Percentiles rank a stretch among this genome's conserved stretches.
These are phyloP conservation scores for Epicoccum sorghinum DNA, from an alignment of 2,329 filamentous ascomycete species.

Conservation along the genomic window DNA sequence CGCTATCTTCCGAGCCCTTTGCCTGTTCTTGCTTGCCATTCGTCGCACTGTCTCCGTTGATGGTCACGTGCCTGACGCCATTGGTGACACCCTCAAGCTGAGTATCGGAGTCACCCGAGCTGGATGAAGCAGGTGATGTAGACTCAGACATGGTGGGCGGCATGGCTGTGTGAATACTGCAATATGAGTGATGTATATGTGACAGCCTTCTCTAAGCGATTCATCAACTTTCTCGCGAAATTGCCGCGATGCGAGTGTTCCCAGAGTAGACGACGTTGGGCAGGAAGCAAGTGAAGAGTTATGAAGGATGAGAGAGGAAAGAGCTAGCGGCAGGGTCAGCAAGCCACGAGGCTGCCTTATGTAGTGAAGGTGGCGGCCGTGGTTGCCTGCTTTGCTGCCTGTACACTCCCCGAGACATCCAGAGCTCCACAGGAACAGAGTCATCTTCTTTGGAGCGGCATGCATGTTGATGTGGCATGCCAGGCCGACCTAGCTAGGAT, in stretches of 20 bases:
- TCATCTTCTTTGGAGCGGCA: background rate
- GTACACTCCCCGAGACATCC: background rate
- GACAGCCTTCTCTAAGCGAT: too few species aligned
- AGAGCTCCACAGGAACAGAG: background rate
- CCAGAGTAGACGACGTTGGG: background rate
- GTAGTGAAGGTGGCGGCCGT: constrained; percentile 4
- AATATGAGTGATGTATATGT: too few species aligned
- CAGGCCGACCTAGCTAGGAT: background rate
- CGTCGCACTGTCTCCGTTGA: constrained; percentile 17
- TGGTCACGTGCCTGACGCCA: constrained; percentile 18
- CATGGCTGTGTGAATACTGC: background rate
- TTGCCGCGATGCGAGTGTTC: background rate
- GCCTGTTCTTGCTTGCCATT: constrained; percentile 1
- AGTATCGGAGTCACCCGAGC: constrained; percentile 6
- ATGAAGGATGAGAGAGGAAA: background rate
- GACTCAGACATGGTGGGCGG: background rate
- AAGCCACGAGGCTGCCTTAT: constrained; percentile 7
- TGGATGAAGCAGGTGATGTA: background rate
- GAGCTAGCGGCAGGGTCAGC: background rate
- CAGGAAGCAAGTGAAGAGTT: background rate
- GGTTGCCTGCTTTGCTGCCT: constrained; percentile 17
- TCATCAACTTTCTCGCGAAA: background rate
- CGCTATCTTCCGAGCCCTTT: constrained; percentile 1
- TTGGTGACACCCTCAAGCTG: constrained; percentile 9
- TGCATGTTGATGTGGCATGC: background rate